Evolutionary conservation across 2,329 filamentous ascomycete genomes (phyloP).

Genomic region (Colletotrichum sp.): DNA sequence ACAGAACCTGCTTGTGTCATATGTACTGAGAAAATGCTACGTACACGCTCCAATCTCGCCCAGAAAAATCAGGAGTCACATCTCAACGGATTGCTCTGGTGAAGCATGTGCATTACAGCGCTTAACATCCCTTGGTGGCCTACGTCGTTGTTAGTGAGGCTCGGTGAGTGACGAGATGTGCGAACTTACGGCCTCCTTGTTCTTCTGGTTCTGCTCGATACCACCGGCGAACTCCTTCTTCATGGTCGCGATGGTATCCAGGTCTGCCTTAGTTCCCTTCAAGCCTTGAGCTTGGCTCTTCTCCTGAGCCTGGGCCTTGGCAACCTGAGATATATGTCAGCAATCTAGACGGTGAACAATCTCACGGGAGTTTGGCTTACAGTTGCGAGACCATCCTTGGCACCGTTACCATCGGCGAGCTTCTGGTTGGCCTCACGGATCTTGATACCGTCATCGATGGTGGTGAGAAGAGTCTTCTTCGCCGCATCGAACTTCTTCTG

Average conservation of each 20-base stretch:
- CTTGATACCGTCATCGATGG: conserved; percentile 26
- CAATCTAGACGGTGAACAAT: background rate
- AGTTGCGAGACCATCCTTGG: conserved; percentile 19
- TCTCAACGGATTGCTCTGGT: background rate
- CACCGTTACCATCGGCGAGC: conserved; percentile 21
- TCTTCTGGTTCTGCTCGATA: conserved; percentile 23
- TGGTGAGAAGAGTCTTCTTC: conserved; percentile 21
- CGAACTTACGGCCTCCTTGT: background rate
- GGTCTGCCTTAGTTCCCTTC: background rate
- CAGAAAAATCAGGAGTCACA: background rate
- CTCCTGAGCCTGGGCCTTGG: background rate
- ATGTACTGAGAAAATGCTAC: background rate
- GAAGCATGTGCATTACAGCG: background rate
- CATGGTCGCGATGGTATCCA: background rate
- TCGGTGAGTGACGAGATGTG: accelerated
- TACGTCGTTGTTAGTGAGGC: background rate
- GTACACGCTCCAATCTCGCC: background rate
- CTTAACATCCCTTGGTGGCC: background rate
- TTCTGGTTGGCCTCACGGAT: conserved; percentile 27
- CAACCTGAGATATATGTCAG: background rate
- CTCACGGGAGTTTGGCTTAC: background rate
- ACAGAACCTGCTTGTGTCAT: background rate
- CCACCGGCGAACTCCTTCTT: conserved; percentile 22
- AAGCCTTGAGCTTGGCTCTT: background rate
- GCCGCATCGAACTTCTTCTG: conserved; percentile 18